Base-by-base conservation (phyloP, 169 alveolate species). In the Eimeria brunetti region DNA sequence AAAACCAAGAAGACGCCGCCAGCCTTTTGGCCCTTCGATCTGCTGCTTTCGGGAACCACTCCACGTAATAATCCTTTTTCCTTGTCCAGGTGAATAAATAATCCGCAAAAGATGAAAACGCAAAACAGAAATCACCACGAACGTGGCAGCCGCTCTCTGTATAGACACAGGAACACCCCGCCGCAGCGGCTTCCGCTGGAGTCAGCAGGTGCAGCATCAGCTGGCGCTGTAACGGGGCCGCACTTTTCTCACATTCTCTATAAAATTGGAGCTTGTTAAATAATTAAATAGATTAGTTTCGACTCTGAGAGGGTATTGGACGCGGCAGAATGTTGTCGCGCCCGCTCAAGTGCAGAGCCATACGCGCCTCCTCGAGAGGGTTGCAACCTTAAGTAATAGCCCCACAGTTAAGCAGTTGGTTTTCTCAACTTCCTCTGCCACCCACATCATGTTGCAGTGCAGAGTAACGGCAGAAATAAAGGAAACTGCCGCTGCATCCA, bases 91-190 rank as follows among this genome's bases (percentile, higher is more conserved):
- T 1, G 22, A 46, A 76, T 44, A 76, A 76, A 76, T 76, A 76
- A 76, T 76, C 86, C 56, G 44, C 38, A 22, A 75, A 30, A 69
- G n/a, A 69, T 9, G 80, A 69, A 69, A 69, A 69, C 80, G 36
- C 49, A 36, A 12, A 33, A 14, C 46, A 14, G 51, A 33, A 33
- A 14, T 49, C 7, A 5, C 30, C 49, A 2, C 2, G 2, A 12
- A 22, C 12, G n/a, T 51, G 9, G 51, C 51, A 18, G 51, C 75
- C 49, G 80, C 80, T 69, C 51, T 33, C 80, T 18, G 80, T 69
- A 33, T 69, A 69, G 80, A 69, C 80, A 69, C 80, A 49, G 12
- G 80, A 33, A 69, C n/a, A 69, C 46, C 80, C 80, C 80, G 80
- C 80, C 80, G 46, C 24, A 33, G 80, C 49, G 80, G 80, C 80